Evolutionary conservation across 306 rosid genomes (phyloP), one percentile per base, ranked within the genome.

Genomic region (Hippophae tibetana): DNA sequence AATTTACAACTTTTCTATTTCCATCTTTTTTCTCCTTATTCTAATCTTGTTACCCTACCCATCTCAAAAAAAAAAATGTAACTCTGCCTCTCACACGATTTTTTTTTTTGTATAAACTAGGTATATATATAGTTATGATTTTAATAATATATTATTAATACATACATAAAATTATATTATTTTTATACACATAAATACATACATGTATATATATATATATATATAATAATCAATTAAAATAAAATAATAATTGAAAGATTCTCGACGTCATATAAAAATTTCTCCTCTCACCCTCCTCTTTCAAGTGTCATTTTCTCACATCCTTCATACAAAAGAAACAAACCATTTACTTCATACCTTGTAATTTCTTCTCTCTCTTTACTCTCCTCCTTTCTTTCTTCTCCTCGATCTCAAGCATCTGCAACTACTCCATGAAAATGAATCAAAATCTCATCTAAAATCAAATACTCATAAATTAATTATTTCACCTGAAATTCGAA

Each of bases 261-360:
- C 23, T 18, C 23, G 23, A 18, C 23, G 23, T 18, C 1, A 51
- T 64, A 63, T 43, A 25, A 52, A 6, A 8, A 8, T 5, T 6
- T 41, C 55, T n/a, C 10, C 10, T 23, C 46, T 31, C 38, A 2
- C 5, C 38, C 38, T 31, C 38, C 38, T 31, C 38, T 4, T 27
- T 81, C 82, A 83, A 88, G 88, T 88, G 99, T 92, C 99, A 88
- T 92, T 88, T 81, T 88, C 97, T 82, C 93, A 69, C 95, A 82
- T 80, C 81, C 96, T 88, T 88, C 95, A 77, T 90, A 81, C 94
- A 80, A 85, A 85, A 83, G 95, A 87, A 83, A 85, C 87, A 87
- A 66, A 31, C 87, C 87, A 85, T 87, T 90, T 89, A 81, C 92
- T 90, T 79, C 94, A 87, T 79, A 81, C 75, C 84, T 85, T 85